Conservation (phyloP, 257 asterid genomes). For the Nicotiana benthamiana region DNA sequence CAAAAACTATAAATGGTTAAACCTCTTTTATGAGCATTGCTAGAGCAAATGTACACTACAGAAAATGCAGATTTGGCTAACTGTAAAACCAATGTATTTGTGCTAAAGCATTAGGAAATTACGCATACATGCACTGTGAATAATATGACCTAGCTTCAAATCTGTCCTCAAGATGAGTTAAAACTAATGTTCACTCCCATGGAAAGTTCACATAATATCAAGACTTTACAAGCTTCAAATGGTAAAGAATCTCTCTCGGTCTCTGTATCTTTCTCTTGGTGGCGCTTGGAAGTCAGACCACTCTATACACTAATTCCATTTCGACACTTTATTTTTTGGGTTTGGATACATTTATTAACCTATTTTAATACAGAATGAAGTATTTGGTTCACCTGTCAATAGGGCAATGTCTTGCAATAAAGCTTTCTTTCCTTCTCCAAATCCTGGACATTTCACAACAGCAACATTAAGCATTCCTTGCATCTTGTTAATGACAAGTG, state of each 20-base stretch:
- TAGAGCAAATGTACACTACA: not conserved
- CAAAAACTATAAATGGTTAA: not conserved
- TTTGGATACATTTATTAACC: not conserved
- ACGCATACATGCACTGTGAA: not conserved
- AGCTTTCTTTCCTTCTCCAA: constrained; percentile 72
- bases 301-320: not conserved
- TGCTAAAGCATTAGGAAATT: not conserved
- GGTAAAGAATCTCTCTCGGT: not conserved
- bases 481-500: constrained; percentile 68
- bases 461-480: constrained; percentile 73
- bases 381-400: constrained; percentile 60
- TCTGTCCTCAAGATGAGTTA: not conserved
- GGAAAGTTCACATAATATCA: not conserved
- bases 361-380: not conserved
- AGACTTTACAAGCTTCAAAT: not conserved
- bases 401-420: constrained; percentile 88
- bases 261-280: not conserved
- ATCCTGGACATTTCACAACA: constrained; percentile 83
- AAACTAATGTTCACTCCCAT: not conserved
- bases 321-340: not conserved
- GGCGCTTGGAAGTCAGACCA: not conserved
- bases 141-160: not conserved
- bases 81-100: not conserved
- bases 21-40: not conserved
- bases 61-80: not conserved